These are phyloP conservation scores for Urtica urens DNA, from an alignment of 306 rosid species.

Conservation along the genomic window DNA sequence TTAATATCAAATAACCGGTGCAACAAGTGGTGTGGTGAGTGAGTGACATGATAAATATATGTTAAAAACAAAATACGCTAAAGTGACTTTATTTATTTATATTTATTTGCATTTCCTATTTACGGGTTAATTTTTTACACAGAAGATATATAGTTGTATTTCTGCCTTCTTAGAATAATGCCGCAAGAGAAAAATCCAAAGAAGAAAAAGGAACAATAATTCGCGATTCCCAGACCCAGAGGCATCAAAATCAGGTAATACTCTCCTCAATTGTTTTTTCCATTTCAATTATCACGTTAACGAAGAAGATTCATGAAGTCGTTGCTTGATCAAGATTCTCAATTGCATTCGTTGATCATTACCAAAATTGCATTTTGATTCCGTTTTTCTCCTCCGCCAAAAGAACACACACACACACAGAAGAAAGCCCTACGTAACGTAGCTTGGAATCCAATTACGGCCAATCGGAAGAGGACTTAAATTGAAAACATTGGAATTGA, in stretches of 20 bases:
- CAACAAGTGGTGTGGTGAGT: too few species aligned
- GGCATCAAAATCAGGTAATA: slow-evolving; percentile 33
- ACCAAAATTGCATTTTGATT: slow-evolving; percentile 3
- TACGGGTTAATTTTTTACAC: slow-evolving; percentile 28
- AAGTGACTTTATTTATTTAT: too few species aligned
- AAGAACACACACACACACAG: slow-evolving; percentile 17
- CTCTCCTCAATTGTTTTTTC: not conserved
- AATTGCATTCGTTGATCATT: not conserved
- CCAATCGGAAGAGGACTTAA: too few species aligned
- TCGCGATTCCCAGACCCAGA: slow-evolving; percentile 14
- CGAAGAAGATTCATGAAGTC: not conserved
- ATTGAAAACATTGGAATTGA: slow-evolving; percentile 7
- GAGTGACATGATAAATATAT: too few species aligned
- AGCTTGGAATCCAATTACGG: not conserved
- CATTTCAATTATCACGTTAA: not conserved
- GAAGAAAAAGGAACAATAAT: not conserved
- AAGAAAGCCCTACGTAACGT: slow-evolving; percentile 15
- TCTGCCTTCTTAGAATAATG: slow-evolving; percentile 3
- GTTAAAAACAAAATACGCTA: too few species aligned
- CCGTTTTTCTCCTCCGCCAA: slow-evolving; percentile 17
- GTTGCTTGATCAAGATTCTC: not conserved
- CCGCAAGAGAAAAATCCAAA: not conserved
- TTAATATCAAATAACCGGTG: too few species aligned
- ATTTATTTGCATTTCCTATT: too few species aligned
- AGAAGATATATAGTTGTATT: slow-evolving; percentile 11